Conservation (phyloP, 73 alveolate genomes). For the Stentor roeselii region DNA sequence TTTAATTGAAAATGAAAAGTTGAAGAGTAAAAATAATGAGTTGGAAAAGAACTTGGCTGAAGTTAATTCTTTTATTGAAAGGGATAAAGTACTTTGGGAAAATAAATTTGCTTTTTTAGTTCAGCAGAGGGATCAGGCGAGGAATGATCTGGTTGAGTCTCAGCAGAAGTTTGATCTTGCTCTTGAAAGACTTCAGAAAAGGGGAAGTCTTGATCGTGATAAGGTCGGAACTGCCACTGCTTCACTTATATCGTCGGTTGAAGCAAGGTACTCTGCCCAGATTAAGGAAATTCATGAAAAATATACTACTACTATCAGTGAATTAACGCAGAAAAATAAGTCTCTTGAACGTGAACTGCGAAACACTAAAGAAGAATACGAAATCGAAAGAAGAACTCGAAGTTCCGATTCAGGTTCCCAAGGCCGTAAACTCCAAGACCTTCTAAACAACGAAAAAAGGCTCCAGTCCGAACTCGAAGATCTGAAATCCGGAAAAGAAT, state of each 20-base stretch:
- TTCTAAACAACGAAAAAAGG: constrained; percentile 66
- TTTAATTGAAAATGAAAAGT: background rate
- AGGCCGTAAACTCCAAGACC: constrained; percentile 82
- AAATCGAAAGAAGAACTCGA: constrained; percentile 71
- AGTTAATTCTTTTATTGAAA: background rate
- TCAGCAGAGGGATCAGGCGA: constrained; percentile 48
- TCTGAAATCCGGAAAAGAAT: constrained; percentile 72
- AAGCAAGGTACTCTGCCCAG: constrained; percentile 75
- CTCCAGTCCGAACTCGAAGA: constrained; percentile 70
- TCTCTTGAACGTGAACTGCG: constrained; percentile 82
- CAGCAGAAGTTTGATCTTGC: constrained; percentile 81
- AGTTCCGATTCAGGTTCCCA: constrained; percentile 64
- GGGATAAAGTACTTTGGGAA: constrained; percentile 31
- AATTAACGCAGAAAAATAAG: constrained; percentile 44
- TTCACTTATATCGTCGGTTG: constrained; percentile 59
- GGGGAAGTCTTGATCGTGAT: constrained; percentile 73
- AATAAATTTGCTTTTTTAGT: constrained; percentile 15
- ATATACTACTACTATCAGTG: constrained; percentile 49
- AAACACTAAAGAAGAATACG: constrained; percentile 72
- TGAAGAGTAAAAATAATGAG: background rate
- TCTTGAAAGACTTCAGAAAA: constrained; percentile 75
- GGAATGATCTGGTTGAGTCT: constrained; percentile 78
- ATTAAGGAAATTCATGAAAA: constrained; percentile 74
- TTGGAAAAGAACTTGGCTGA: background rate
- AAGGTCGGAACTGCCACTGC: constrained; percentile 62